Evolutionary conservation across 108 stramenopile species (phyloP), one percentile per base, ranked within the genome.

Genomic region (Phaeodactylum tricornutum): DNA sequence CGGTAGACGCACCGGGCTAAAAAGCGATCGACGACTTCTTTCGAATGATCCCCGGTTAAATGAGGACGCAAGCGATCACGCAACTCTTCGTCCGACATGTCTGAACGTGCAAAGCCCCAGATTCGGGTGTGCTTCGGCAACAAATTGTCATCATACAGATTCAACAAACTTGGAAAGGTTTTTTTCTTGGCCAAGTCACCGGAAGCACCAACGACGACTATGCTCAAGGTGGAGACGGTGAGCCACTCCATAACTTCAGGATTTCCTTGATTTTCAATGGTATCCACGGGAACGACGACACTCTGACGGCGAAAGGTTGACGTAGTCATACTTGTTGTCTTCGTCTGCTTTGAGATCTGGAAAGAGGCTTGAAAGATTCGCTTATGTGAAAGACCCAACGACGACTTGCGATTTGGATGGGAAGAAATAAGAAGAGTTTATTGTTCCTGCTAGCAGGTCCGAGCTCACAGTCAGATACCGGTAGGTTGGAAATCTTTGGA

Each of bases 161-260:
- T 79, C 9, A 96, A 57, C 19, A 99, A 59, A 0, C 92, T 80
- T 7, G 96, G 98, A 69, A 71, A 93, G 0, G 93, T 96, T 76
- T 97, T 98, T 50, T 97, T 97, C 67, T 95, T 96, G 23, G 95
- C 97, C 33, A 98, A 75, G 54, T 97, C 95, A 23, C 96, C 97
- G 4, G 60, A 61, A 1, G 60, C 60, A 19, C 60, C 60, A 9
- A 61, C 60, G 22, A 61, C 52, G 17, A 61, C 51, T 11, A 61
- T 28, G 16, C 31, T 16, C 37, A 59, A 51, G 15, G 50, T 35
- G 2, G 58, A 49, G 19, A 16, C 23, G 16, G 15, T 52, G 7
- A 59, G 29, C 48, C 49, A 59, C 20, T 40, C 31, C 22, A 50
- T 52, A 6, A 50, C 58, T 35, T 42, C 53, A 9, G 37, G 39